Evolutionary conservation across 2,329 filamentous ascomycete species (phyloP).

Genomic region (Penicillium freii): DNA sequence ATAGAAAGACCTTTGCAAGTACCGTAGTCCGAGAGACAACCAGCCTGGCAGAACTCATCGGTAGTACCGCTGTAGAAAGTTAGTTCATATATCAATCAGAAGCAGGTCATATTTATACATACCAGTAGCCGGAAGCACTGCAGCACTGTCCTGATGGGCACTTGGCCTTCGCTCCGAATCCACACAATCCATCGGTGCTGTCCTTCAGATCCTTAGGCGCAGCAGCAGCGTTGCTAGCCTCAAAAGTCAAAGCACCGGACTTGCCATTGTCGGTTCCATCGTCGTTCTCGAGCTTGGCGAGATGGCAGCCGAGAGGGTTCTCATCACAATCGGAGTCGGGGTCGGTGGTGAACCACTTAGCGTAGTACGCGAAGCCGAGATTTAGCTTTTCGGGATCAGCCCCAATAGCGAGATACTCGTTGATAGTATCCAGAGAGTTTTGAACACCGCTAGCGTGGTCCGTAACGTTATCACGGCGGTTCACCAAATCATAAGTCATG

Average conservation of each 20-base stretch:
- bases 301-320: slow-evolving; percentile 58
- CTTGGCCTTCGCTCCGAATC: slow-evolving; percentile 27
- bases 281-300: slow-evolving; percentile 59
- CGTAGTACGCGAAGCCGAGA: slow-evolving; percentile 67
- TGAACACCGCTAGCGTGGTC: slow-evolving; percentile 64
- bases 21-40: slow-evolving; percentile 42
- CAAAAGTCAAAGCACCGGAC: slow-evolving; percentile 52
- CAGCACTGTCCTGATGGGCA: slow-evolving; percentile 37
- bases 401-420: slow-evolving; percentile 60
- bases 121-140: slow-evolving; percentile 40
- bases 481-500: slow-evolving; percentile 73
- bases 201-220: slow-evolving; percentile 27
- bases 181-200: slow-evolving; percentile 35
- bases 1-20: slow-evolving; percentile 51
- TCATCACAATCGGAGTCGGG: slow-evolving; percentile 47
- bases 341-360: slow-evolving; percentile 63
- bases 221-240: slow-evolving; percentile 30
- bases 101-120: slow-evolving; percentile 2
- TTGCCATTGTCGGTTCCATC: slow-evolving; percentile 59
- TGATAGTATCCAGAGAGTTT: slow-evolving; percentile 54
- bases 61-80: slow-evolving; percentile 30
- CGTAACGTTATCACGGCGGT: slow-evolving; percentile 62
- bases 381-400: slow-evolving; percentile 58
- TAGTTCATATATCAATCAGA: slow-evolving; percentile 12
- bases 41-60: slow-evolving; percentile 32